phyloP scores from a whole-genome alignment of 1,284 basidiomycete genomes.

The Hortiboletus rubellus region DNA sequence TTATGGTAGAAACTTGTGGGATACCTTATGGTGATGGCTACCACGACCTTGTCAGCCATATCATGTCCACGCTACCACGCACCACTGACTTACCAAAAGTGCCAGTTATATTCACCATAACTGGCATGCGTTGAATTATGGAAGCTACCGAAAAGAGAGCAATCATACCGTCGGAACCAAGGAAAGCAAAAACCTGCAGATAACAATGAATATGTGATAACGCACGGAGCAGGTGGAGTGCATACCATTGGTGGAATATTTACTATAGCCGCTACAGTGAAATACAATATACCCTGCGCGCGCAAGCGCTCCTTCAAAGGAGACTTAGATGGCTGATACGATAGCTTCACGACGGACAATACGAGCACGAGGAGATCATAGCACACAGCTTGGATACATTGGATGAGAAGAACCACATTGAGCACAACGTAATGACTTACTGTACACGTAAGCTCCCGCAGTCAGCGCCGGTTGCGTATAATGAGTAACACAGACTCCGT shows the following conservation, averaged over 20 bases:
- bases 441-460: conserved; percentile 14
- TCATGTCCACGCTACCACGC: neutral
- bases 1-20: neutral
- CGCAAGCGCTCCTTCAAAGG: conserved; percentile 14
- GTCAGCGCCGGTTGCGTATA: neutral
- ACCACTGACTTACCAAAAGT: conserved; percentile 11
- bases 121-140: conserved; percentile 3
- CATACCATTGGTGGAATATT: conserved; percentile 19
- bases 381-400: conserved; percentile 9
- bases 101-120: conserved; percentile 10
- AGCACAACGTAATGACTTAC: conserved; percentile 2
- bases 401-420: neutral
- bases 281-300: conserved; percentile 24
- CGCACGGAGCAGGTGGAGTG: fast-evolving
- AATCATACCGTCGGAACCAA: conserved; percentile 4
- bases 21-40: conserved; percentile 20
- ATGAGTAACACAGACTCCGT: conserved; percentile 8
- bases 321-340: conserved; percentile 11
- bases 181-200: conserved; percentile 13
- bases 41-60: neutral
- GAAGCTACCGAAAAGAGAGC: neutral
- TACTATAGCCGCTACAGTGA: conserved; percentile 13
- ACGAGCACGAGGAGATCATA: conserved; percentile 24
- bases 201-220: neutral
- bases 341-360: conserved; percentile 18